Evolutionary conservation across 345 rosid genomes (phyloP).

Genomic region (Citrus trifoliata): DNA sequence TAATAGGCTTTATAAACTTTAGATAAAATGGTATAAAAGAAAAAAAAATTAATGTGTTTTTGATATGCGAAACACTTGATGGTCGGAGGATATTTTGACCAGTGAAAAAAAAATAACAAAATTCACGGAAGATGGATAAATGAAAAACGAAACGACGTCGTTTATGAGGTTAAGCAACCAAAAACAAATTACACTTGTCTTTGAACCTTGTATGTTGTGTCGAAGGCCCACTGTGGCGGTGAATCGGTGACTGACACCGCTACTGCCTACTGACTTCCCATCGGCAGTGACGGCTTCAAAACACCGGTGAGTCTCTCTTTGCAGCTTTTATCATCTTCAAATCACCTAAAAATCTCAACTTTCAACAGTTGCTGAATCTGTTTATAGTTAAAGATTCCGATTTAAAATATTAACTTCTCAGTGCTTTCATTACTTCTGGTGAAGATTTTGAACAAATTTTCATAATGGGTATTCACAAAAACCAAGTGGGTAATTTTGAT

Average conservation of each 20-base stretch:
- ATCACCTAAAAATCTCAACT: neutral
- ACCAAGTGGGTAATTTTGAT: neutral
- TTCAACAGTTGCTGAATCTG: neutral
- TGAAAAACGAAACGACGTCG: neutral
- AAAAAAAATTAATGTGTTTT: too few relatives aligned
- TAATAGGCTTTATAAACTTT: too few relatives aligned
- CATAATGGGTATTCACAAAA: neutral
- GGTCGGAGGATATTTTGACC: too few relatives aligned
- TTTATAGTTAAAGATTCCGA: neutral
- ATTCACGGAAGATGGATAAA: neutral
- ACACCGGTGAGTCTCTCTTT: neutral
- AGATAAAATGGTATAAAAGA: too few relatives aligned
- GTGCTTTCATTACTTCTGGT: neutral
- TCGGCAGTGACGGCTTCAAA: neutral
- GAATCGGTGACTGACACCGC: neutral
- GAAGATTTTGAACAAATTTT: neutral
- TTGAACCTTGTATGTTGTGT: neutral
- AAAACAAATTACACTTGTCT: neutral
- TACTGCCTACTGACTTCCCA: neutral
- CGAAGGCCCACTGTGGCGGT: neutral
- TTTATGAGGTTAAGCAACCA: neutral
- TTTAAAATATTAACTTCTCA: neutral
- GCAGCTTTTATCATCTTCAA: neutral
- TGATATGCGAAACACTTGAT: too few relatives aligned
- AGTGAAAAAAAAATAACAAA: neutral